These are phyloP conservation scores for Diatrype stigma DNA, from an alignment of 2,329 filamentous ascomycete genomes.

Conservation along the genomic window DNA sequence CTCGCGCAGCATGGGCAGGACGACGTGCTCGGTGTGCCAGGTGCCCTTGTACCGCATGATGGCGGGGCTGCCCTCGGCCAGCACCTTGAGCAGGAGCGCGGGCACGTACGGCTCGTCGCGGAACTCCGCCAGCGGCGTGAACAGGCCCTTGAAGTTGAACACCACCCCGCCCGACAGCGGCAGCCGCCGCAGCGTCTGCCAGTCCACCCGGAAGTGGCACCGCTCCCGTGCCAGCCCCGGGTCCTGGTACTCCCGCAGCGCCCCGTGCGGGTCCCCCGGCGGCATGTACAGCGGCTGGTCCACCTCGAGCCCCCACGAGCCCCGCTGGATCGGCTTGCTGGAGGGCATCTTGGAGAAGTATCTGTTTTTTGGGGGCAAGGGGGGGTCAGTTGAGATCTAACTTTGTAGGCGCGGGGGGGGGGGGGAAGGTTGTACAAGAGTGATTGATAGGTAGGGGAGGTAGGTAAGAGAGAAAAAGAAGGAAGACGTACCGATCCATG, in stretches of 20 bases:
- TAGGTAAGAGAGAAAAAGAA: background rate
- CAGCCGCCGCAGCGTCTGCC: conserved; percentile 78
- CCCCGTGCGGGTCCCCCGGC: conserved; percentile 60
- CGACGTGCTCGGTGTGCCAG: conserved; percentile 73
- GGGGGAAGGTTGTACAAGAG: background rate
- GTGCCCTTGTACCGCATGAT: conserved; percentile 79
- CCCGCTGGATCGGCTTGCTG: conserved; percentile 73
- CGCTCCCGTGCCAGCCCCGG: conserved; percentile 52
- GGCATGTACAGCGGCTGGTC: conserved; percentile 73
- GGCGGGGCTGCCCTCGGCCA: conserved; percentile 66
- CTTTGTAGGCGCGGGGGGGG: background rate
- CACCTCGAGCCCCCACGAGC: conserved; percentile 79
- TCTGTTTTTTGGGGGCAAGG: conserved; percentile 33
- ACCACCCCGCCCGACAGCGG: conserved; percentile 71
- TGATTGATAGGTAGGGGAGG: background rate
- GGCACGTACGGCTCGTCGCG: conserved; percentile 70
- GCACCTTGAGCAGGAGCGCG: conserved; percentile 60
- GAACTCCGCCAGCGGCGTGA: conserved; percentile 69
- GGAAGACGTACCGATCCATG: conserved; percentile 65
- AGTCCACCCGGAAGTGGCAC: conserved; percentile 73
- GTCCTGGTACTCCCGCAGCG: conserved; percentile 55
- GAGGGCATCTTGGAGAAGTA: conserved; percentile 77
- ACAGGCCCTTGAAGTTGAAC: conserved; percentile 87
- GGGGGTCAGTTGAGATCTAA: background rate
- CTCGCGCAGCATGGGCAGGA: conserved; percentile 57